Evolutionary conservation across 495 filamentous ascomycete species (phyloP), one percentile per base, ranked within the genome.

Genomic region (Astrothelium macrocarpum): DNA sequence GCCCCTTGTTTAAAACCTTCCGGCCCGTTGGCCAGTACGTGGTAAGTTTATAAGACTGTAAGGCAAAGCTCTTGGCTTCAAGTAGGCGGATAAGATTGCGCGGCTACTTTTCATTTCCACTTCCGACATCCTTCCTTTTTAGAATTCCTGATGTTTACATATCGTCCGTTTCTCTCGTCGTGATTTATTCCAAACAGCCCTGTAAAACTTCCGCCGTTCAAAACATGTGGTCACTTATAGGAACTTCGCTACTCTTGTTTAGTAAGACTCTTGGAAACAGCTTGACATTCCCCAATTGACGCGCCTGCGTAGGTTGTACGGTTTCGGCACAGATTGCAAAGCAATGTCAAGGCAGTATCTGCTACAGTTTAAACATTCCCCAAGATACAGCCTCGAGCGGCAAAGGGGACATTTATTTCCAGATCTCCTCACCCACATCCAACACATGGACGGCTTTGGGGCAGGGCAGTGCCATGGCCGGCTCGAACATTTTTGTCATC

Each of bases 371-470:
- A 34, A 75, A 71, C 63, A 72, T 77, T 42, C 75, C 75, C 12
- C 56, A 67, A 5, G 58, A 28, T 28, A 75, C 75, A 11, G 71
- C 71, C 18, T 66, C 64, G 7, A 72, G 70, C 0, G 73, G 74
- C 59, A 67, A 46, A 61, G 75, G 75, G 16, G 75, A 77, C 65
- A 71, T 77, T 39, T 75, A 69, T 67, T 76, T 77, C 66, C 73
- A 75, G 61, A 39, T 77, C 46, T 71, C 68, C 18, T 71, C 70
- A 5, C 73, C 75, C 4, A 73, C 66, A n/a, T 66, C 62, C 14
- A 71, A 74, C 62, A 58, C 67, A 68, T 77, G 71, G 71, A 68
- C 72, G 18, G 71, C 73, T 5, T 65, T 77, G 11, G 75, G 74
- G 3, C 74, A 76, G 62, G 75, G 75, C n/a, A 68, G 26, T 26